Evolutionary conservation across 345 rosid species (phyloP), one percentile per base, ranked within the genome.

Genomic region (Hypericum androsaemum): DNA sequence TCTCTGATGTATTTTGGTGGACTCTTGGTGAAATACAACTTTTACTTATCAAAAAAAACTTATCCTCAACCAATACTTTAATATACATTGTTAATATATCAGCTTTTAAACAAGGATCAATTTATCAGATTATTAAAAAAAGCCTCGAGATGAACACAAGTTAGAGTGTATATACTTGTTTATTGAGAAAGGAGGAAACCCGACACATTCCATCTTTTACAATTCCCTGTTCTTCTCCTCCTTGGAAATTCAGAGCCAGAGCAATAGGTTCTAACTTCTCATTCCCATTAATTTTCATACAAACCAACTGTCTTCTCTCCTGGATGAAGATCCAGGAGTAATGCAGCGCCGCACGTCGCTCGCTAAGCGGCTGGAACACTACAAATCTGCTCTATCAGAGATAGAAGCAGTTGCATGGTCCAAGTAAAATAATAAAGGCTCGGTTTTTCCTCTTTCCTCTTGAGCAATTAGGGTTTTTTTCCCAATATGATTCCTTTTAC

Each of bases 151-250:
- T n/a, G n/a, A n/a, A n/a, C n/a, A n/a, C n/a, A n/a, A n/a, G n/a
- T n/a, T n/a, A 71, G 65, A 96, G 84, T 84, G 98, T 82, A 52
- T 62, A 63, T 11, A 55, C 4, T 46, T 53, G 8, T 14, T 22
- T 7, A 62, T 74, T 40, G 98, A 90, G 69, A 90, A 90, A 77
- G 96, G 98, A 8, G 98, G 98, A 65, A 84, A 87, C 65, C 96
- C 98, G 6, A 76, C 94, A 3, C 98, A 84, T 66, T 90, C 96
- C 8, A 71, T 87, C 14, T 90, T 82, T 43, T 89, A 90, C 58
- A 66, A 13, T 2, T 9, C 44, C 39, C 13, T 37, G 38, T 28
- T n/a, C 43, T 28, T 3, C 9, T n/a, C 35, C 28, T 7, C 22
- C 54, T 7, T 40, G 13, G 6, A 7, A 6, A 5, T 12, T 28